Percentiles rank a stretch among this genome's conserved stretches.
These are phyloP conservation scores for Sporothrix inflata DNA, from an alignment of 2,329 filamentous ascomycete species.

Conservation along the genomic window DNA sequence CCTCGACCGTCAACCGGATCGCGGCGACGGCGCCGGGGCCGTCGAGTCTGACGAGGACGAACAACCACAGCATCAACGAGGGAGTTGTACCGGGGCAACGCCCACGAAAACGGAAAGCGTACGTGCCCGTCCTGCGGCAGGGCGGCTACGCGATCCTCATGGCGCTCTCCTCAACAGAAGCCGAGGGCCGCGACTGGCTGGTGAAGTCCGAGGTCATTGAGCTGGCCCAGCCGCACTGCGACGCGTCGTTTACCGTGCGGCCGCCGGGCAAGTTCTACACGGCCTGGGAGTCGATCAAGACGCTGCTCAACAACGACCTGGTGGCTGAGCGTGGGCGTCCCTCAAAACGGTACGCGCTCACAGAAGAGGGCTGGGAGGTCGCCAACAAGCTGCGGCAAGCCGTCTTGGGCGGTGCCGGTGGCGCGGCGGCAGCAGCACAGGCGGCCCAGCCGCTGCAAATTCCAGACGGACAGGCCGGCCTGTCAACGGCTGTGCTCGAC, in stretches of 20 bases:
- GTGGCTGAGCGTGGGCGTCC: conserved; percentile 73
- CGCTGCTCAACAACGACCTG: conserved; percentile 70
- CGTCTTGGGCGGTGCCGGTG: conserved; percentile 15
- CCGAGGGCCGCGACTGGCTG: conserved; percentile 60
- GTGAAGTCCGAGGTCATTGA: conserved; percentile 71
- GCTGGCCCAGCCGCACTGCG: conserved; percentile 70
- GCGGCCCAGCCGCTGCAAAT: neutral
- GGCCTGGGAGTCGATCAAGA: conserved; percentile 83
- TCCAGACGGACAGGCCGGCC: neutral
- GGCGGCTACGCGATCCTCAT: conserved; percentile 74
- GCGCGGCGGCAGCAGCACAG: neutral
- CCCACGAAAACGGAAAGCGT: conserved; percentile 59
- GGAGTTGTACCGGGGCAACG: conserved; percentile 38
- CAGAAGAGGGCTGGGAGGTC: conserved; percentile 78
- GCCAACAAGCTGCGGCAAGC: conserved; percentile 64
- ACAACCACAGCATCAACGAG: neutral
- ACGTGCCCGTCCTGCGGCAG: conserved; percentile 73
- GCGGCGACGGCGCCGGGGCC: conserved; percentile 32
- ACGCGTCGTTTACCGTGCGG: conserved; percentile 69
- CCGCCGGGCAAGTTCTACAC: conserved; percentile 74
- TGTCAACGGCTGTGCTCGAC: conserved; percentile 10
- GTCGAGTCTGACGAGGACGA: conserved; percentile 8
- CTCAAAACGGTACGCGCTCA: conserved; percentile 68
- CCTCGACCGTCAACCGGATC: conserved; percentile 36
- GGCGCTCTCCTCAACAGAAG: conserved; percentile 63